These are phyloP conservation scores for Monilinia laxa DNA, from an alignment of 2,329 filamentous ascomycete genomes.

Conservation along the genomic window DNA sequence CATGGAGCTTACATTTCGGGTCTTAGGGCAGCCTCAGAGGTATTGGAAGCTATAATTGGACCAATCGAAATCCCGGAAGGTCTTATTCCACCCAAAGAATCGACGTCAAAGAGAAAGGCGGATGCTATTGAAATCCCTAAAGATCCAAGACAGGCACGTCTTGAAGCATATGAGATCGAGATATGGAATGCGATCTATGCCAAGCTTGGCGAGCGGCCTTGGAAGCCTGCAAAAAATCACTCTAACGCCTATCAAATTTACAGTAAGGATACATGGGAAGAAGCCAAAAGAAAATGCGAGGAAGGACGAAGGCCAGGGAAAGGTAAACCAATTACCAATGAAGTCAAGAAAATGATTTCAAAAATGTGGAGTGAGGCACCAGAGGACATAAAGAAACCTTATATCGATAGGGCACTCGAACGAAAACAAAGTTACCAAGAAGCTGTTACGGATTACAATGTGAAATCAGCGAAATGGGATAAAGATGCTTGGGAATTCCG, in stretches of 20 bases:
- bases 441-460: slow-evolving; percentile 58
- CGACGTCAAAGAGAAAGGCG: slow-evolving; percentile 55
- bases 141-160: slow-evolving; percentile 52
- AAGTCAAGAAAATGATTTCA: slow-evolving; percentile 81
- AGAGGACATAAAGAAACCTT: slow-evolving; percentile 71
- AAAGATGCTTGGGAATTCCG: slow-evolving; percentile 57
- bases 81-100: slow-evolving; percentile 66
- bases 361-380: slow-evolving; percentile 85
- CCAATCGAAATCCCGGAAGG: slow-evolving; percentile 75
- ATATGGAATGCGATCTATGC: slow-evolving; percentile 53
- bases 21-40: slow-evolving; percentile 81
- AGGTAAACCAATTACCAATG: slow-evolving; percentile 68
- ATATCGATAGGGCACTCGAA: slow-evolving; percentile 68
- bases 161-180: slow-evolving; percentile 57
- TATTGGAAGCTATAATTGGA: slow-evolving; percentile 77
- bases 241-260: slow-evolving; percentile 88
- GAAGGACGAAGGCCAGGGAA: slow-evolving; percentile 64
- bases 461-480: slow-evolving; percentile 70
- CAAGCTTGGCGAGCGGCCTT: slow-evolving; percentile 71
- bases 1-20: slow-evolving; percentile 96
- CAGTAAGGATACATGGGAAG: slow-evolving; percentile 74
- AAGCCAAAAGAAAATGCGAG: slow-evolving; percentile 59
- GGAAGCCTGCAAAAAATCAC: slow-evolving; percentile 68
- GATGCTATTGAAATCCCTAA: slow-evolving; percentile 42
- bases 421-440: slow-evolving; percentile 66